Percentiles rank a stretch among this genome's conserved stretches.
These are phyloP conservation scores for Fraxinus pennsylvanica DNA, from an alignment of 257 asterid genomes.

Conservation along the genomic window DNA sequence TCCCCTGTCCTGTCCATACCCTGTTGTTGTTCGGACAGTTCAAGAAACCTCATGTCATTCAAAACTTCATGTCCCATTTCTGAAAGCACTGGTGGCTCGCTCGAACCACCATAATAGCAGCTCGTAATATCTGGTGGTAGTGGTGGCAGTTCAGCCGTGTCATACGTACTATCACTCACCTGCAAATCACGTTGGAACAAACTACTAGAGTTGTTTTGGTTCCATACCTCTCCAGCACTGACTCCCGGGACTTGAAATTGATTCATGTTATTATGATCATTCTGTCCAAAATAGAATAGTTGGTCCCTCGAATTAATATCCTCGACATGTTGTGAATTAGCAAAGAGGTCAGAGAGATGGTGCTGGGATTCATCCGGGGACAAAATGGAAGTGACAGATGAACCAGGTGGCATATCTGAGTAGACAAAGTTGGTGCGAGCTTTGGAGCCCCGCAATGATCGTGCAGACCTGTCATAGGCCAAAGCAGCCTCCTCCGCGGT, in stretches of 20 bases:
- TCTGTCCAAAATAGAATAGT: slow-evolving; percentile 39
- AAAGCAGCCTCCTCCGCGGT: slow-evolving; percentile 90
- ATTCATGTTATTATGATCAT: slow-evolving; percentile 10
- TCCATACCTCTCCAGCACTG: slow-evolving; percentile 24
- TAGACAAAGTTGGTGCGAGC: slow-evolving; percentile 85
- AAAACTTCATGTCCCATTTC: slow-evolving; percentile 70
- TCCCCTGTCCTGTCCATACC: slow-evolving; percentile 28
- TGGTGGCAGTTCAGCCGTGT: slow-evolving; percentile 64
- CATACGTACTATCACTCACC: neutral
- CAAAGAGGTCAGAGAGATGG: slow-evolving; percentile 28
- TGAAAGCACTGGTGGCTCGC: slow-evolving; percentile 63
- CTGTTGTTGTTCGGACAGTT: slow-evolving; percentile 50
- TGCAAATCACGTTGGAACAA: neutral
- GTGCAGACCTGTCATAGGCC: slow-evolving; percentile 84
- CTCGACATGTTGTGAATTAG: slow-evolving; percentile 12
- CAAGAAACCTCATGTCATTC: slow-evolving; percentile 67
- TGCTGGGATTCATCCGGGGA: slow-evolving; percentile 67
- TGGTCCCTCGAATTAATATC: neutral
- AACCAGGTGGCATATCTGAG: slow-evolving; percentile 87
- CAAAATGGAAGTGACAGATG: slow-evolving; percentile 71
- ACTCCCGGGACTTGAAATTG: slow-evolving; percentile 27
- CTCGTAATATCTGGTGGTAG: slow-evolving; percentile 86
- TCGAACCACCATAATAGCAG: slow-evolving; percentile 35
- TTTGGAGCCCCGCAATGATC: slow-evolving; percentile 73
- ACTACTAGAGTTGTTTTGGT: neutral